Conservation (phyloP, 2,329 filamentous ascomycete species). For the Colletotrichum sp. region DNA sequence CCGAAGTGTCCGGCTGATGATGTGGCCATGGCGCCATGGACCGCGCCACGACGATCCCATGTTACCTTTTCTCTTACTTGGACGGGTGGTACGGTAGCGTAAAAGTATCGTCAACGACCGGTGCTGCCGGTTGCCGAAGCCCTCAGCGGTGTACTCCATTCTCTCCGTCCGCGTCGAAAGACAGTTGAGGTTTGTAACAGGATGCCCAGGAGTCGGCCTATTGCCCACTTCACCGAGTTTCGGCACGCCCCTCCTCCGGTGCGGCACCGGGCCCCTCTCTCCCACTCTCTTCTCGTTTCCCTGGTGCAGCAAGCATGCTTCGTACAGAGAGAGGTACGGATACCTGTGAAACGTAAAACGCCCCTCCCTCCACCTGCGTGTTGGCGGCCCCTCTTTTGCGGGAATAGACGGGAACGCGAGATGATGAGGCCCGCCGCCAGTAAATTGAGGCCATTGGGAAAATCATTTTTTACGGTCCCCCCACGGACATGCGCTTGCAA, state of each 20-base stretch:
- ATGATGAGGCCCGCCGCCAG: background rate
- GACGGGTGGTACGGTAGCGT: background rate
- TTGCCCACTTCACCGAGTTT: background rate
- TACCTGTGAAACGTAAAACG: background rate
- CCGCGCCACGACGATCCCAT: background rate
- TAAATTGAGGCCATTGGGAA: background rate
- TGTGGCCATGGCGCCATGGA: slow-evolving; percentile 7
- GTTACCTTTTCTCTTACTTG: background rate
- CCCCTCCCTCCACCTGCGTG: background rate
- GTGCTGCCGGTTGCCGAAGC: background rate
- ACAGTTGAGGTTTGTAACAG: background rate
- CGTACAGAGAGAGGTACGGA: background rate
- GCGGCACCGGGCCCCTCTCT: background rate
- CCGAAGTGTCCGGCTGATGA: slow-evolving; percentile 13
- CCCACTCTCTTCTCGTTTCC: background rate
- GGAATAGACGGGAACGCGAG: slow-evolving; percentile 13
- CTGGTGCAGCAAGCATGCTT: background rate
- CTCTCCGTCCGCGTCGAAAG: background rate
- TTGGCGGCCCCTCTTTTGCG: background rate
- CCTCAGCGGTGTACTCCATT: background rate
- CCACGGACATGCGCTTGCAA: background rate
- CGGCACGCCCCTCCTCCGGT: background rate
- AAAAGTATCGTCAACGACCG: background rate
- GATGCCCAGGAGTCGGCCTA: background rate
- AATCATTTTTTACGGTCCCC: background rate